Evolutionary conservation across 1,284 basidiomycete genomes (phyloP), one percentile per base, ranked within the genome.

Genomic region (Stygiomarasmius scandens): DNA sequence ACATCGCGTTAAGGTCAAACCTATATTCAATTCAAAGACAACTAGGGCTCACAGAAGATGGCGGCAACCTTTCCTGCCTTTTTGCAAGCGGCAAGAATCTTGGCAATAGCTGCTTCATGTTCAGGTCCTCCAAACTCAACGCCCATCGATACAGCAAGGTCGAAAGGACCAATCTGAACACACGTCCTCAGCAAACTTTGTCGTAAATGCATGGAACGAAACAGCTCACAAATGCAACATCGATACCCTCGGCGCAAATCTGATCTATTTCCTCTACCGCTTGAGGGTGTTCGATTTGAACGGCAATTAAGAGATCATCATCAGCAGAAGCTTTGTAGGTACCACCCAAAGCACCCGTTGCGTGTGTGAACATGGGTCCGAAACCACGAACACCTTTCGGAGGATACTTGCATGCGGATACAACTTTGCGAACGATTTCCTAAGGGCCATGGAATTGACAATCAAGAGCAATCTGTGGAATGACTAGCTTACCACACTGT

Each of bases 361-460:
- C 66, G 46, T 70, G 67, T 2, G 70, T 70, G 61, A 66, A 71
- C 69, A 71, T 70, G n/a, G 70, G 70, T 1, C 70, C 70, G 45
- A 68, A 71, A 0, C 70, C 70, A 3, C 70, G 62, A 27, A 66
- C 63, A 2, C 70, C 70, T 1, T 52, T 49, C 11, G 70, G 70
- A 14, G 70, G 70, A 52, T 72, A 72, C 52, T 66, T 67, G 12
- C 61, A 52, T 3, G 65, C 67, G 16, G 55, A 41, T 1, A 71
- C 70, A 8, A 69, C 63, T 32, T 67, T 67, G 23, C 67, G 63
- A 19, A 69, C 67, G 25, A 68, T 61, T 58, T 66, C 67, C 67
- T 68, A 45, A 20, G 25, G 10, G 10, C 19, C 20, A 32, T 27
- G 19, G 1, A n/a, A 1, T 14, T 24, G 10, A 20, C 24, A 11